A percentile compares a stretch with the other conserved stretches of the same genome.
phyloP scores from a whole-genome alignment of 345 rosid species.

The Cardamine chenopodiifolia region DNA sequence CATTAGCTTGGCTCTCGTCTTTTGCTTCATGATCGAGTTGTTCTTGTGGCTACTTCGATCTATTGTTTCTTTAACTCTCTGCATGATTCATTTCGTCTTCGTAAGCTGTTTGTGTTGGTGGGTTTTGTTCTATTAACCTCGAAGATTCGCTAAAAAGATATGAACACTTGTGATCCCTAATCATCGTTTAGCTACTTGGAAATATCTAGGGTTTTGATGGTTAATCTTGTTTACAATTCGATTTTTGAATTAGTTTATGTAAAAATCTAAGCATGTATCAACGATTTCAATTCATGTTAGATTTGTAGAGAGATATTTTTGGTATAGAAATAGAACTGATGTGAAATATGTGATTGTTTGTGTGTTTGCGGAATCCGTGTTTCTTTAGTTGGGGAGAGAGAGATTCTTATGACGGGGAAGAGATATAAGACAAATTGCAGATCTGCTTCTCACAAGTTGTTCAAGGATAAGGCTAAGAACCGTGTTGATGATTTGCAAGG shows the following conservation, averaged over 20 bases:
- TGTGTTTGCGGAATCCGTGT: conserved; percentile 37
- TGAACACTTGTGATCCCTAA: conserved; percentile 1
- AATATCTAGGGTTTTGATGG: conserved; percentile 10
- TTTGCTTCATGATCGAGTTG: conserved; percentile 13
- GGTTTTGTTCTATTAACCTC: conserved; percentile 4
- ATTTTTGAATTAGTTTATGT: neutral
- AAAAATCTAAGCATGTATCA: neutral
- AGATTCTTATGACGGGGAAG: conserved; percentile 64
- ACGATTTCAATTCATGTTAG: too few relatives aligned
- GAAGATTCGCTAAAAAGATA: neutral
- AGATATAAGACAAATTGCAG: conserved; percentile 82
- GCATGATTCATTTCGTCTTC: conserved; percentile 35
- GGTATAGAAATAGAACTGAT: neutral
- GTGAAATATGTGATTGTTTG: conserved; percentile 16
- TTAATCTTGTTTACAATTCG: neutral
- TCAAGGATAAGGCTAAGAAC: conserved; percentile 94
- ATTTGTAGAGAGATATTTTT: too few relatives aligned
- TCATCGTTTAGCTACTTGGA: neutral
- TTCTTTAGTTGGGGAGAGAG: conserved; percentile 16
- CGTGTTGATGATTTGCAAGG: conserved; percentile 98
- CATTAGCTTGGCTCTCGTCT: neutral
- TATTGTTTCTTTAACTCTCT: conserved; percentile 11
- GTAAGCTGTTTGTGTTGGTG: neutral
- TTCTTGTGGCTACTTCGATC: conserved; percentile 15
- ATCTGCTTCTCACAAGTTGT: conserved; percentile 91